Conservation (phyloP, 495 filamentous ascomycete genomes). For the Aspergillus haitiensis region DNA sequence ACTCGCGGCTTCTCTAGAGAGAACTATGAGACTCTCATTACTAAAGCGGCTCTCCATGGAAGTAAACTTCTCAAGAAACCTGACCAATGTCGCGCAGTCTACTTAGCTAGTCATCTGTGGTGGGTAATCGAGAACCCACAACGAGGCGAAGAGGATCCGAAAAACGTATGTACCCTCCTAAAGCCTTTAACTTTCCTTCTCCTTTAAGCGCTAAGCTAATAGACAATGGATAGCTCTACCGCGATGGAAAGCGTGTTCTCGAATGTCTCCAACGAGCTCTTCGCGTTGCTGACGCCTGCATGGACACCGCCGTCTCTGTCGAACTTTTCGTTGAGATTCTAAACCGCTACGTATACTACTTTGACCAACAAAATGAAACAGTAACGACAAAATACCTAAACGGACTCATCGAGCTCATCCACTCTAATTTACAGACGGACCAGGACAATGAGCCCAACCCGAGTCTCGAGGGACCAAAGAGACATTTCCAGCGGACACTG, state of each 20-base stretch:
- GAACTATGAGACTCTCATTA: conserved; percentile 98
- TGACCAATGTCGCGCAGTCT: conserved; percentile 95
- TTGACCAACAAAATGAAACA: conserved; percentile 97
- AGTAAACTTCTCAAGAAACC: conserved; percentile 98
- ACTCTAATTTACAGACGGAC: conserved; percentile 87
- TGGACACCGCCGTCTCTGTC: conserved; percentile 98
- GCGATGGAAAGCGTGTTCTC: conserved; percentile 93
- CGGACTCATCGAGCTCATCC: conserved; percentile 95
- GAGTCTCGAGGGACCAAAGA: conserved; percentile 78
- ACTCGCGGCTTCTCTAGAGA: conserved; percentile 88
- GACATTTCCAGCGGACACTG: conserved; percentile 90
- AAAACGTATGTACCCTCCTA: conserved; percentile 59
- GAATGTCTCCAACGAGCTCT: conserved; percentile 95
- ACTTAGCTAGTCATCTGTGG: conserved; percentile 94
- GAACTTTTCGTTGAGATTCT: conserved; percentile 98
- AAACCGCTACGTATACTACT: conserved; percentile 98
- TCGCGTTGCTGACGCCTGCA: conserved; percentile 95
- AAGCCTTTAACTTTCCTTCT: neutral
- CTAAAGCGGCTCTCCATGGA: conserved; percentile 93
- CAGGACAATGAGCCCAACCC: conserved; percentile 62
- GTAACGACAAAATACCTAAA: conserved; percentile 98
- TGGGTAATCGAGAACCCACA: conserved; percentile 90
- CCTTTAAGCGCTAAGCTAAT: too few species aligned
- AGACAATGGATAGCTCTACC: conserved; percentile 67
- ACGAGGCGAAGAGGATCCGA: conserved; percentile 78